Base-by-base conservation (phyloP, 2,329 filamentous ascomycete species). In the Capronia americana region DNA sequence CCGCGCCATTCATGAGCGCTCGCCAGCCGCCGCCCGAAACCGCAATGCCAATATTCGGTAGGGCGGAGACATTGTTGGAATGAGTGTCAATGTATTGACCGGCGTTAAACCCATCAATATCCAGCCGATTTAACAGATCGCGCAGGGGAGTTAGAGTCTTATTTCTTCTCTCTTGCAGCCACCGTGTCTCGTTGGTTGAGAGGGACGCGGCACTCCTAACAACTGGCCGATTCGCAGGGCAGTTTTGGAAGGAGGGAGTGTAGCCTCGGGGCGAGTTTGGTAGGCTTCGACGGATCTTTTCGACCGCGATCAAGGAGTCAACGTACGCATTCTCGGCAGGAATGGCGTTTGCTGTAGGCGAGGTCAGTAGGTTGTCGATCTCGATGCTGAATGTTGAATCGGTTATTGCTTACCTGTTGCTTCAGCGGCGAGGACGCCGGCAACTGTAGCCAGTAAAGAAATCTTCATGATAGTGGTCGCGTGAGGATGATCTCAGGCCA, bases 21-120 rank as follows among this genome's bases (percentile, higher is more conserved):
- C 93, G 85, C 76, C 95, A 96, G 41, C 93, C 93, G 75, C 93
- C 93, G 12, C 92, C 92, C 0, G 92, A 95, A 53, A 91, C 82
- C 11, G 92, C 91, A 69, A 96, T 86, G 17, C 84, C 92, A 68
- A 96, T 88, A 71, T 89, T 91, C 0, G 89, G 88, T 28, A 90
- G 73, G 1, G 83, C 81, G 17, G 83, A 83, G 0, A 80, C 80
- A 76, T 90, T 89, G 67, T 80, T 79, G 30, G 79, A 78, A 66
- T 87, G 77, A 1, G 79, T 80, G 61, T 88, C 83, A 72, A 98
- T 87, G 76, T 95, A 98, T 1, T 79, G 76, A 0, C 82, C 82
- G n/a, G 88, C 89, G 77, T 97, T 89, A 68, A 97, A 94, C 66
- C 85, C 87, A n/a, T 85, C 79, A 69, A 98, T 93, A 72, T 87